Percentiles rank a stretch among this genome's conserved stretches.
Evolutionary conservation across 306 rosid genomes (phyloP).

Genomic region (Ammopiptanthus mongolicus): DNA sequence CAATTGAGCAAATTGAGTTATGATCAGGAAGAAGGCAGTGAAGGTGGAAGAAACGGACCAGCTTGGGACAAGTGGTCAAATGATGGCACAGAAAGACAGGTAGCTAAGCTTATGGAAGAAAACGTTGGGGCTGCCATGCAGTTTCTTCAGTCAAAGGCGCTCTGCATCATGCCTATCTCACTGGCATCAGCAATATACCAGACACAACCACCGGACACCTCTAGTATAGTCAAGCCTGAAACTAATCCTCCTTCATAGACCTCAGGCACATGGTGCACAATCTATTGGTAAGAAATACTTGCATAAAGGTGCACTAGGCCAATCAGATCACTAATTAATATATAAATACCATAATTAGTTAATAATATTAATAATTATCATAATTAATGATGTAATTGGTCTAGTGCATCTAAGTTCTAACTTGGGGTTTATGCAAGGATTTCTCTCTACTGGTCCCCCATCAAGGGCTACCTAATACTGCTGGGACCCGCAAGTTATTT

Average conservation of each 20-base stretch:
- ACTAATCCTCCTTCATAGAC: constrained; percentile 75
- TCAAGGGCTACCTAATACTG: constrained; percentile 36
- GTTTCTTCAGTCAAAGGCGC: constrained; percentile 90
- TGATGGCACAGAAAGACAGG: constrained; percentile 88
- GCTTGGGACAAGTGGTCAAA: constrained; percentile 97
- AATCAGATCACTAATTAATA: too few species aligned
- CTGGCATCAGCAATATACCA: constrained; percentile 91
- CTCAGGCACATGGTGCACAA: constrained; percentile 15
- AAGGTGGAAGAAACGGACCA: constrained; percentile 76
- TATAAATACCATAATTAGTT: too few species aligned
- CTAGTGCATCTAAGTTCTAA: too few species aligned
- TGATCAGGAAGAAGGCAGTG: constrained; percentile 80
- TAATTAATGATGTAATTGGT: too few species aligned
- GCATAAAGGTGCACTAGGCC: too few species aligned
- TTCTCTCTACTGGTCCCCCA: constrained; percentile 33
- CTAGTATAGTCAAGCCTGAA: constrained; percentile 84
- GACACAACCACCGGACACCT: constrained; percentile 76
- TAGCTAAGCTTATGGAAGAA: constrained; percentile 96
- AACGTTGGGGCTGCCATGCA: constrained; percentile 95
- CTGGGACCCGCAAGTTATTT: constrained; percentile 51
- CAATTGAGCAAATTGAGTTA: background rate
- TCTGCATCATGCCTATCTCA: constrained; percentile 95
- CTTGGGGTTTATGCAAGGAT: too few species aligned
- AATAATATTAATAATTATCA: too few species aligned
- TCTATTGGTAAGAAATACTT: constrained; percentile 8